Percentiles rank a stretch among this genome's conserved stretches.
These are phyloP conservation scores for Vanrija sp. DNA, from an alignment of 1,284 basidiomycete genomes.

Conservation along the genomic window DNA sequence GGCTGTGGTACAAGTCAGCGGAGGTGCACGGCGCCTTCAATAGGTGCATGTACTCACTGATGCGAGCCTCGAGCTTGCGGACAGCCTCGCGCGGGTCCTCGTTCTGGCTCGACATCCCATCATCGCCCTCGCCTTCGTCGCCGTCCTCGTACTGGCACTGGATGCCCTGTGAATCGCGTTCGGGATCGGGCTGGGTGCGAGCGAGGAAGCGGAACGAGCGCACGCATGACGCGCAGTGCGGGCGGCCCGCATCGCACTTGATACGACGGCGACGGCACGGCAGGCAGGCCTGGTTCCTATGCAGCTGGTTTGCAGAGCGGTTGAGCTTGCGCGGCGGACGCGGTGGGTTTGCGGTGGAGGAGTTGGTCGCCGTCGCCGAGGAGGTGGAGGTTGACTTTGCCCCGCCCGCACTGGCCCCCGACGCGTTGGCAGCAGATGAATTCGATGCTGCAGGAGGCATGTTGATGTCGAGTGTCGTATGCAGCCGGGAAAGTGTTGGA, in stretches of 20 bases:
- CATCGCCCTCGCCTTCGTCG: not conserved
- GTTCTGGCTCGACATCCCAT: not conserved
- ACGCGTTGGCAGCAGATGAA: no score
- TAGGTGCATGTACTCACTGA: conserved; percentile 23
- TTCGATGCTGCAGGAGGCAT: no score
- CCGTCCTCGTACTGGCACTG: conserved; percentile 32
- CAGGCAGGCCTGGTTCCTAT: conserved; percentile 21
- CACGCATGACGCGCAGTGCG: conserved; percentile 18
- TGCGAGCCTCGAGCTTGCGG: conserved; percentile 28
- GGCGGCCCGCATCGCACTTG: conserved; percentile 19
- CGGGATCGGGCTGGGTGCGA: conserved; percentile 31
- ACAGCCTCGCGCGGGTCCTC: conserved; percentile 15
- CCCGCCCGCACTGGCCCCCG: no score
- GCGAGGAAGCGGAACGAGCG: conserved; percentile 18
- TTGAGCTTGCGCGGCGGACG: conserved; percentile 19
- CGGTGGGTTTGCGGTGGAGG: not conserved
- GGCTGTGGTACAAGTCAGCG: conserved; percentile 14
- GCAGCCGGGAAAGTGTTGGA: no score
- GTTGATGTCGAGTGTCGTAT: no score
- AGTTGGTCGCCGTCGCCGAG: not conserved
- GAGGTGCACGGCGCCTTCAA: not conserved
- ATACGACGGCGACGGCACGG: conserved; percentile 19
- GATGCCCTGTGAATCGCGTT: conserved; percentile 32
- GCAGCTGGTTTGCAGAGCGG: conserved; percentile 19
- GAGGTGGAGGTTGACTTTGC: not conserved